A percentile compares a stretch with the other conserved stretches of the same genome.
Evolutionary conservation across 2,329 filamentous ascomycete genomes (phyloP).

Genomic region (Pyricularia sp.): DNA sequence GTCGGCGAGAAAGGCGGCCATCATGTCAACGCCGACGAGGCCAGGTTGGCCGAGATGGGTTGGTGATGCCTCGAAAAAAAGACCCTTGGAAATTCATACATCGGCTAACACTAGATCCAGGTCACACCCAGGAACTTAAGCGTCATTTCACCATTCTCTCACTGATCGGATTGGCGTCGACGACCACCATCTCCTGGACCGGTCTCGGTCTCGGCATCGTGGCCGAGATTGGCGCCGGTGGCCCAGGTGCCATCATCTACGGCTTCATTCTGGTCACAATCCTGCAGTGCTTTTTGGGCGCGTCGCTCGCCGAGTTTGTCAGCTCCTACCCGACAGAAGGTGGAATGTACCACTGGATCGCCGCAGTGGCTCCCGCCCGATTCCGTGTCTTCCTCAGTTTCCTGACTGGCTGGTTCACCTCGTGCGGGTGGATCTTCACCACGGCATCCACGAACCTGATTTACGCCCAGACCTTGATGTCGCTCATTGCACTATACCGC

Average conservation of each 20-base stretch:
- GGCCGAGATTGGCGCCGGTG: slow-evolving; percentile 36
- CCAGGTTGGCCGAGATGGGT: slow-evolving; percentile 5
- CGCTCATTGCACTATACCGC: slow-evolving; percentile 30
- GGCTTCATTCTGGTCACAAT: slow-evolving; percentile 37
- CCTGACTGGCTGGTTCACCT: slow-evolving; percentile 32
- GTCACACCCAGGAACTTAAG: slow-evolving; percentile 38
- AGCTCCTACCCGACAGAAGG: slow-evolving; percentile 37
- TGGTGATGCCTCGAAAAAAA: background rate
- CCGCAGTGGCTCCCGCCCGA: slow-evolving; percentile 30
- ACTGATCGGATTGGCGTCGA: slow-evolving; percentile 37
- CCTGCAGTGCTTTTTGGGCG: slow-evolving; percentile 33
- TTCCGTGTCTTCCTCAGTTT: slow-evolving; percentile 31
- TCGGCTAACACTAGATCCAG: slow-evolving; percentile 12
- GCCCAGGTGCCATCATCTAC: slow-evolving; percentile 38
- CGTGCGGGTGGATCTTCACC: slow-evolving; percentile 33
- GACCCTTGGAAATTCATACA: background rate
- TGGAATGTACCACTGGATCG: slow-evolving; percentile 43
- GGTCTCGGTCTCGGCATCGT: slow-evolving; percentile 33
- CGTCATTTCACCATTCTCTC: slow-evolving; percentile 36
- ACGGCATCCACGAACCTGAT: slow-evolving; percentile 34
- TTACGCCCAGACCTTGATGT: slow-evolving; percentile 30
- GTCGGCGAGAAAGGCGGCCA: background rate
- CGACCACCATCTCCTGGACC: slow-evolving; percentile 40
- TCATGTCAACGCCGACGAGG: slow-evolving; percentile 3
- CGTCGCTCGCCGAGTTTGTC: slow-evolving; percentile 36